Percentiles rank a stretch among this genome's conserved stretches.
Evolutionary conservation across 768 basidiomycete species (phyloP).

Genomic region (Russula sp.): DNA sequence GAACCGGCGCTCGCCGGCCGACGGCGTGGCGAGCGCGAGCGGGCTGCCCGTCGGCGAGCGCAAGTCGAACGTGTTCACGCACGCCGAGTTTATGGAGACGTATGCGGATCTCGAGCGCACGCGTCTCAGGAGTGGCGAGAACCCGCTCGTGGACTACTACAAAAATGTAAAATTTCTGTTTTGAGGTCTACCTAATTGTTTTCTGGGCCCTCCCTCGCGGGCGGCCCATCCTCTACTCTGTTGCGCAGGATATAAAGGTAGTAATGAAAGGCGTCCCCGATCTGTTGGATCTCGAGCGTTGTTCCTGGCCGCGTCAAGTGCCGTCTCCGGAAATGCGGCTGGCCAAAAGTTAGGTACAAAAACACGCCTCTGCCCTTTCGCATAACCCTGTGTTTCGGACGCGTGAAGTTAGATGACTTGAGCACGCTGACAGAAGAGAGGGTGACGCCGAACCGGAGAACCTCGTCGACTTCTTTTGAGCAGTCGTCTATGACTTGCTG

Average conservation of each 20-base stretch:
- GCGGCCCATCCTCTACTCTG: neutral
- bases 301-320: slow-evolving; percentile 55
- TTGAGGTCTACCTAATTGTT: slow-evolving; percentile 32
- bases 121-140: slow-evolving; percentile 71
- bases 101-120: slow-evolving; percentile 76
- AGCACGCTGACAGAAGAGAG: neutral
- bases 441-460: slow-evolving; percentile 48
- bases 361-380: slow-evolving; percentile 53
- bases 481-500: slow-evolving; percentile 64
- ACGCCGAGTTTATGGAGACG: slow-evolving; percentile 82
- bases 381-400: slow-evolving; percentile 45
- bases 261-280: slow-evolving; percentile 82
- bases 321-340: slow-evolving; percentile 78
- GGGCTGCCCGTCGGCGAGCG: slow-evolving; percentile 76
- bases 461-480: slow-evolving; percentile 70
- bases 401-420: neutral
- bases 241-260: slow-evolving; percentile 67
- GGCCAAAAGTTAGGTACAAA: slow-evolving; percentile 82
- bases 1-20: slow-evolving; percentile 55
- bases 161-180: slow-evolving; percentile 93
- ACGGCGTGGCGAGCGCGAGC: slow-evolving; percentile 69
- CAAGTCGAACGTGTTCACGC: slow-evolving; percentile 79
- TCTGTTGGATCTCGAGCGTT: slow-evolving; percentile 55
- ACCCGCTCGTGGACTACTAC: slow-evolving; percentile 85
- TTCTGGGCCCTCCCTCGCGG: too few species aligned